These are phyloP conservation scores for Quercus aquifolioides DNA, from an alignment of 306 rosid genomes.

Conservation along the genomic window DNA sequence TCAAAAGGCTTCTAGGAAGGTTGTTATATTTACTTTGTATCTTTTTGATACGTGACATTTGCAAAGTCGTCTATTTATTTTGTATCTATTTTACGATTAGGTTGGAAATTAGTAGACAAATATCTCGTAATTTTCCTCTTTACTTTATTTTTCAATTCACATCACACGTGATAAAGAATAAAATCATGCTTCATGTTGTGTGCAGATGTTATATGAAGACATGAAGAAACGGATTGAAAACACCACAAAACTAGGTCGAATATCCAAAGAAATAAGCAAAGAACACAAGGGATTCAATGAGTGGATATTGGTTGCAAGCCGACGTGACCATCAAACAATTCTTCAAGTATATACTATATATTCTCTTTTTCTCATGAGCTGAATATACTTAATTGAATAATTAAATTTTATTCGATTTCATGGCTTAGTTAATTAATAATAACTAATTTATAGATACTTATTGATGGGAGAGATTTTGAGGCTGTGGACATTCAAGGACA, in stretches of 20 bases:
- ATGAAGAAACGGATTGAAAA: neutral
- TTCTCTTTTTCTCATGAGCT: neutral
- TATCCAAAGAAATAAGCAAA: neutral
- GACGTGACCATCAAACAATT: neutral
- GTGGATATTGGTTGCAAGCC: neutral
- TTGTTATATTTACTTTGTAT: too few relatives aligned
- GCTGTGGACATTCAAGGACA: neutral
- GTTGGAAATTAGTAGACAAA: too few relatives aligned
- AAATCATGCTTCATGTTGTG: neutral
- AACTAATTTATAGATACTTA: neutral
- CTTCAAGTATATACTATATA: neutral
- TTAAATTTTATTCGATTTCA: too few relatives aligned
- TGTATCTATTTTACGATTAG: too few relatives aligned
- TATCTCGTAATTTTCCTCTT: neutral
- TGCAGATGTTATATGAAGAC: neutral
- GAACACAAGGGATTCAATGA: neutral
- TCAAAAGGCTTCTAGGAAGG: too few relatives aligned
- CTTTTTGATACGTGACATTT: too few relatives aligned
- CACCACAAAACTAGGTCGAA: neutral
- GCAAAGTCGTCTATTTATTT: too few relatives aligned
- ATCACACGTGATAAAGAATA: neutral
- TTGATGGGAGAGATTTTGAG: neutral
- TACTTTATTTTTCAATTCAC: neutral
- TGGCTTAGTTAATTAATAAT: too few relatives aligned
- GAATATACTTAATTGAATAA: too few relatives aligned